phyloP scores from a whole-genome alignment of 1,139 yeast genomes.

The Nadsonia commutata region DNA sequence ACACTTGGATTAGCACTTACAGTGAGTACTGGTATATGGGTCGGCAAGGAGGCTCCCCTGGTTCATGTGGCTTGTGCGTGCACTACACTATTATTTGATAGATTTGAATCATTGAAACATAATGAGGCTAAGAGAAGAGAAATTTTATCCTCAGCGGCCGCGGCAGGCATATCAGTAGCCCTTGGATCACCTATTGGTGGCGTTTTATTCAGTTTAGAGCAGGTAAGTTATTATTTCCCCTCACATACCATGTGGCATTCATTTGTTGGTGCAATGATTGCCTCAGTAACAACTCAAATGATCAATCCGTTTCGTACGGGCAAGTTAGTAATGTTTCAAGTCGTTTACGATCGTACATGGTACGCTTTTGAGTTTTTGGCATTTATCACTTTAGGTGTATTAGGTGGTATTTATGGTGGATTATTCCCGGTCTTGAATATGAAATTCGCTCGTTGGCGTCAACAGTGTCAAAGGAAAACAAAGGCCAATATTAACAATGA shows the following conservation, averaged over 20 bases:
- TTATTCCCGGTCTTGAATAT: slow-evolving; percentile 37
- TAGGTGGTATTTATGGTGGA: slow-evolving; percentile 58
- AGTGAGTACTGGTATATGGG: slow-evolving; percentile 75
- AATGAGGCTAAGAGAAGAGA: slow-evolving; percentile 35
- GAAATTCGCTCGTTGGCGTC: slow-evolving; percentile 27
- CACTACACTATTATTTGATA: slow-evolving; percentile 29
- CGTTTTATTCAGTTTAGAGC: slow-evolving; percentile 71
- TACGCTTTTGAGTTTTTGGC: slow-evolving; percentile 54
- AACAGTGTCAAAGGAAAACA: slow-evolving; percentile 7
- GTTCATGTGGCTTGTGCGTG: slow-evolving; percentile 76
- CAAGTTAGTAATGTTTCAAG: slow-evolving; percentile 47
- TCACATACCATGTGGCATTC: slow-evolving; percentile 68
- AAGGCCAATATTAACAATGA: too few relatives aligned
- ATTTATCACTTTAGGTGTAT: slow-evolving; percentile 46
- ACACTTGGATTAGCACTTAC: slow-evolving; percentile 43
- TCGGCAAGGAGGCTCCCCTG: slow-evolving; percentile 89
- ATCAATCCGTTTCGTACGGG: slow-evolving; percentile 45
- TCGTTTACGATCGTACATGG: slow-evolving; percentile 62
- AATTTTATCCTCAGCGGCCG: slow-evolving; percentile 68
- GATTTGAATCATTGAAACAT: slow-evolving; percentile 14
- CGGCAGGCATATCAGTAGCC: slow-evolving; percentile 88
- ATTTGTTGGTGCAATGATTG: slow-evolving; percentile 61
- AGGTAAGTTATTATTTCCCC: slow-evolving; percentile 46
- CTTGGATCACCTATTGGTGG: slow-evolving; percentile 95
- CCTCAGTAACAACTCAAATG: slow-evolving; percentile 51